Base-by-base conservation (phyloP, 2,329 filamentous ascomycete genomes). In the Penicillium sp. region DNA sequence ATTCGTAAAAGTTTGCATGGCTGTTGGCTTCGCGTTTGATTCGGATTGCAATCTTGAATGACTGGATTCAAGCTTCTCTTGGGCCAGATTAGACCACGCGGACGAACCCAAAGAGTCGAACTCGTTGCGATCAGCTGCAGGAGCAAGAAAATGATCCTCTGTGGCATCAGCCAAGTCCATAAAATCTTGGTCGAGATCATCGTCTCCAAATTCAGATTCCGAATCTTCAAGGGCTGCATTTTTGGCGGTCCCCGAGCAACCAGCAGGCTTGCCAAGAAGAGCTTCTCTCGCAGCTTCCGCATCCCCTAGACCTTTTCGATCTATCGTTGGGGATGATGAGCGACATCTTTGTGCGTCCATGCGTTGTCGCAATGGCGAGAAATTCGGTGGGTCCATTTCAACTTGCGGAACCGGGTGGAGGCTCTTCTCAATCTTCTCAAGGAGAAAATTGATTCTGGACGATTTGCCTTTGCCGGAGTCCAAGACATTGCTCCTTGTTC, bases 371-470 rank as follows among this genome's bases (percentile, higher is more conserved):
- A 78, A 61, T 11, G 80, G 79, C 5, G 80, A 81, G 39, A 78
- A 81, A 55, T 77, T 79, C 11, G 78, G 75, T 28, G 76, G 75
- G 15, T 67, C 70, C 38, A 65, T 63, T n/a, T 73, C 69, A 15
- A 67, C 61, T 47, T 59, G 63, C 15, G 68, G 63, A 14, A 60
- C 54, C 54, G 76, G 78, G 12, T 76, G 70, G 54, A 82, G 72
- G 15, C 78, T 82, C 66, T 81, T 79, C 57, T 85, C 82, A 54
- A 92, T 88, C 53, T 85, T 88, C 67, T 90, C 84, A 20, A 93
- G 78, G 54, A 93, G 76, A 15, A 86, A 85, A 59, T 76, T 82
- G 39, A 84, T 77, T 49, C 77, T 78, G 7, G 82, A 81, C 39
- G 77, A 72, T 62, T 78, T 80, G 7, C 76, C 68, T 25, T 73